Percentiles rank a stretch among this genome's conserved stretches.
These are phyloP conservation scores for Chamaecrista fasciculata DNA, from an alignment of 306 rosid species.

Conservation along the genomic window DNA sequence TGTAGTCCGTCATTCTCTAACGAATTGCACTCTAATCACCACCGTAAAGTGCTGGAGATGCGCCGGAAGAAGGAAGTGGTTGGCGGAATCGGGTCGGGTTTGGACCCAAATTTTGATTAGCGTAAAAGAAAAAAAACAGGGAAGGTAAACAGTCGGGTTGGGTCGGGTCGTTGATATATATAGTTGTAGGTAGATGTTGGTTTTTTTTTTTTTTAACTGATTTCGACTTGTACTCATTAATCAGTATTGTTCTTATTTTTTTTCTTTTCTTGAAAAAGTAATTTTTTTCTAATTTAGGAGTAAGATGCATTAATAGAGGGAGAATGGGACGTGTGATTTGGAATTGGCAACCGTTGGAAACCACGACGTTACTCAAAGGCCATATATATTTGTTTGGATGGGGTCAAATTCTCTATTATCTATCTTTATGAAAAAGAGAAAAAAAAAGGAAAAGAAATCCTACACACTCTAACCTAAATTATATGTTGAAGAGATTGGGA, in stretches of 20 bases:
- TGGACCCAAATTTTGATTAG: slow-evolving; percentile 42
- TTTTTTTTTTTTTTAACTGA: background rate
- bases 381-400: background rate
- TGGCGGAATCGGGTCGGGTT: slow-evolving; percentile 17
- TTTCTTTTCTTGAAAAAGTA: background rate
- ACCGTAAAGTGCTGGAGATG: slow-evolving; percentile 72
- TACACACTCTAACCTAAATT: too few relatives aligned
- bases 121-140: too few relatives aligned
- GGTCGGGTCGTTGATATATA: background rate
- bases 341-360: background rate
- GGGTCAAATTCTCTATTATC: too few relatives aligned
- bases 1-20: slow-evolving; percentile 65
- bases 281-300: background rate
- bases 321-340: background rate
- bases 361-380: background rate
- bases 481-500: too few relatives aligned
- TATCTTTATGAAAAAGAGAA: too few relatives aligned
- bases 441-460: too few relatives aligned
- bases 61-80: slow-evolving; percentile 49
- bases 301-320: background rate
- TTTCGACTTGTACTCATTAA: background rate
- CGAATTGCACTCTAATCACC: slow-evolving; percentile 62
- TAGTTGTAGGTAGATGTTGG: background rate
- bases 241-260: background rate
- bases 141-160: background rate